Conservation (phyloP, 495 filamentous ascomycete genomes). For the Daldinia concentrica region DNA sequence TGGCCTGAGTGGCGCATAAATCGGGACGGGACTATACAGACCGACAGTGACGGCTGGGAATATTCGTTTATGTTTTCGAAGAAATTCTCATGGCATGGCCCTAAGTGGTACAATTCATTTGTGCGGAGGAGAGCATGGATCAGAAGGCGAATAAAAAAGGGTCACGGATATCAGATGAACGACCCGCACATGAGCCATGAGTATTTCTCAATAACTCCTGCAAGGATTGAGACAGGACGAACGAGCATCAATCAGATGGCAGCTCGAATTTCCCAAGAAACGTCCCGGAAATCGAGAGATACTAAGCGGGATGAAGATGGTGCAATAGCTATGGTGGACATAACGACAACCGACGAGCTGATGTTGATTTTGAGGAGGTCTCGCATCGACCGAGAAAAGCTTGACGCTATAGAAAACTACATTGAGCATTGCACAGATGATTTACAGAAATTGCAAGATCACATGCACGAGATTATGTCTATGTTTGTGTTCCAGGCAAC, state of each 20-base stretch:
- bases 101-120: constrained; percentile 91
- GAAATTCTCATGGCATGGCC: constrained; percentile 87
- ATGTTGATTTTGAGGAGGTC: constrained; percentile 65
- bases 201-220: constrained; percentile 82
- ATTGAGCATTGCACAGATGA: constrained; percentile 82
- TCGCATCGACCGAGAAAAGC: constrained; percentile 89
- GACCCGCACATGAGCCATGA: constrained; percentile 74
- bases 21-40: constrained; percentile 73
- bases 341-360: constrained; percentile 45
- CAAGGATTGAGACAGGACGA: constrained; percentile 3
- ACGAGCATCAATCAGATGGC: constrained; percentile 10
- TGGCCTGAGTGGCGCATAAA: constrained; percentile 97
- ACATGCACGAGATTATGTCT: constrained; percentile 86
- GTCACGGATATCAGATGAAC: constrained; percentile 46
- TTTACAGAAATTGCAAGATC: constrained; percentile 75
- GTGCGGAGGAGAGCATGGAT: constrained; percentile 91
- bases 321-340: constrained; percentile 31
- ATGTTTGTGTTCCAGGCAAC: constrained; percentile 91
- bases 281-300: constrained; percentile 46
- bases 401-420: constrained; percentile 81
- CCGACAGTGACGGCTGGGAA: constrained; percentile 94
- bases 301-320: constrained; percentile 48
- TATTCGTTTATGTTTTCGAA: constrained; percentile 88
- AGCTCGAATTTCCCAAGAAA: constrained; percentile 46
- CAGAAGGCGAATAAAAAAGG: constrained; percentile 76